Evolutionary conservation across 2,329 filamentous ascomycete species (phyloP), one percentile per base, ranked within the genome.

Genomic region (Calonectria pteridis): DNA sequence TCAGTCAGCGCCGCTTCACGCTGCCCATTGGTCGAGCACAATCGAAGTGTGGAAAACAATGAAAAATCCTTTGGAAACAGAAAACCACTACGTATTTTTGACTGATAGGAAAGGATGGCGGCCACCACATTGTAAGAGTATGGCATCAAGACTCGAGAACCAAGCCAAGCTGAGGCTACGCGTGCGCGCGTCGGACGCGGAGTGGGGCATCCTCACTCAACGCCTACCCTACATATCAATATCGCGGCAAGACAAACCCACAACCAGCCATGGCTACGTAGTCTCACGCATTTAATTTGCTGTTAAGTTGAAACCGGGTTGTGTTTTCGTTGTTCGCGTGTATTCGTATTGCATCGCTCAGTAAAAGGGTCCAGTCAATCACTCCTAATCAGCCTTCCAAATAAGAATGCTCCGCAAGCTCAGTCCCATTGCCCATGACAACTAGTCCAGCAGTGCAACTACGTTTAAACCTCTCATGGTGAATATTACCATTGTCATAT

Each of bases 321-420:
- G 0, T 18, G 6, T 0, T n/a, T 43, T 1, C 10, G 3, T 18
- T 9, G 6, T n/a, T 18, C 18, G 10, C 7, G 18, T 18, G 40
- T 18, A 43, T 43, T 18, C 18, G 1, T 2, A 7, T n/a, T 18
- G 7, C 18, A 43, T 43, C n/a, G 40, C 16, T 10, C 6, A n/a
- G 18, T 20, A 2, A 43, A 43, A 20, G 18, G 6, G 7, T 10
- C 6, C 9, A 7, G 18, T n/a, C 18, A 20, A 43, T n/a, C 40
- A 18, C 16, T 20, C 3, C 18, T 18, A 9, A 18, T 7, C 5
- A 20, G 16, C 6, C 18, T 9, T 1, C 2, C 6, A 43, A 43
- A 43, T 37, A 6, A 43, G 18, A 9, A n/a, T n/a, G 16, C 16
- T 2, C 2, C 6, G 2, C 2, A 3, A 18, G 40, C 7, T 43